phyloP scores from a whole-genome alignment of 495 filamentous ascomycete genomes.

The Saxispiralis lemnorum region DNA sequence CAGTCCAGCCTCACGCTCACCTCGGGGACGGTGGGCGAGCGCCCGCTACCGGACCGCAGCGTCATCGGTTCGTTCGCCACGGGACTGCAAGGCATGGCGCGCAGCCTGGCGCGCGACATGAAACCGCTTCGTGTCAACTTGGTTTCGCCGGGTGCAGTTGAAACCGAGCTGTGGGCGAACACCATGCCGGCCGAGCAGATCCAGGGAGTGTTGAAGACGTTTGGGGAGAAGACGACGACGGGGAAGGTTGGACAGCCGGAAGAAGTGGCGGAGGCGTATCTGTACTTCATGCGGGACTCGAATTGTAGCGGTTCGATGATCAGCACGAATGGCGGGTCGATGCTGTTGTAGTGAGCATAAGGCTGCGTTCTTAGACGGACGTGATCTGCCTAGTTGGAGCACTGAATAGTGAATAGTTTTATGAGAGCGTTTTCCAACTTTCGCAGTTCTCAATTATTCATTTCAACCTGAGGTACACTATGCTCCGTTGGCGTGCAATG shows the following conservation, averaged over 20 bases:
- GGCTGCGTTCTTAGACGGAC: too few relatives aligned
- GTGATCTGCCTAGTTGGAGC: too few relatives aligned
- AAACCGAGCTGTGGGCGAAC: slow-evolving; percentile 21
- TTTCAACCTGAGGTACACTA: too few relatives aligned
- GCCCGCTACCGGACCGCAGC: slow-evolving; percentile 15
- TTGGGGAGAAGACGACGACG: slow-evolving; percentile 25
- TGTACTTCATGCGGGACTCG: slow-evolving; percentile 19
- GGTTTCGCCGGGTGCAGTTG: slow-evolving; percentile 20
- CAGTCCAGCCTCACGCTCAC: slow-evolving; percentile 19
- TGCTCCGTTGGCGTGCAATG: too few relatives aligned
- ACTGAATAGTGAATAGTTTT: too few relatives aligned
- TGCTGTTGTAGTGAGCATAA: slow-evolving; percentile 12
- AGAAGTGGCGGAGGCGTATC: slow-evolving; percentile 23
- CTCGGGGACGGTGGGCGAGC: slow-evolving; percentile 18
- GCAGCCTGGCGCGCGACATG: slow-evolving; percentile 20
- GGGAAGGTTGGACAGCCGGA: slow-evolving; percentile 13
- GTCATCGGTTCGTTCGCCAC: slow-evolving; percentile 15
- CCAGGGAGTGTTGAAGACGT: slow-evolving; percentile 5
- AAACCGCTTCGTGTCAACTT: slow-evolving; percentile 22
- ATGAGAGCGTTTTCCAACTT: too few relatives aligned
- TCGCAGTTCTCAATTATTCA: too few relatives aligned
- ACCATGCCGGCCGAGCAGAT: slow-evolving; percentile 11
- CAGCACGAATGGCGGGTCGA: slow-evolving; percentile 18
- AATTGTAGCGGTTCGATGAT: slow-evolving; percentile 19
- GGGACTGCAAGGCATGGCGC: slow-evolving; percentile 18